A percentile compares a stretch with the other conserved stretches of the same genome.
Conservation (phyloP, 148 eudicot species). For the Selenicereus undatus region DNA sequence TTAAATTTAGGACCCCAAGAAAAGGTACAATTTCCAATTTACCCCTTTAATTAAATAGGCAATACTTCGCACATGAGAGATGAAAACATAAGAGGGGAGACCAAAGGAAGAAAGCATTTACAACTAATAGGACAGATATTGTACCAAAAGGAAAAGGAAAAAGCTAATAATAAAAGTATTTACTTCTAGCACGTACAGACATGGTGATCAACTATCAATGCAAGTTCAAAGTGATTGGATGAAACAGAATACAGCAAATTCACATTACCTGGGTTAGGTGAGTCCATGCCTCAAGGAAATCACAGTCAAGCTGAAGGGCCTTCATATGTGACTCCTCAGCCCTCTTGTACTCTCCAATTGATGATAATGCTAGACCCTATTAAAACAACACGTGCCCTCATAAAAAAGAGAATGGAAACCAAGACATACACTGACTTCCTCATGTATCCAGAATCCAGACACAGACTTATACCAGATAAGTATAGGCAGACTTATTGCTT, state of each 20-base stretch:
- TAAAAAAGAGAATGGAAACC: conserved; percentile 6
- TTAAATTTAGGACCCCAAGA: no score
- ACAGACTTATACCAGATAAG: conserved; percentile 66
- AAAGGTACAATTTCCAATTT: no score
- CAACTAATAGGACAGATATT: no score
- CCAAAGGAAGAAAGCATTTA: no score
- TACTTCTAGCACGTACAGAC: neutral
- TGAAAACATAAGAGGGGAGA: no score
- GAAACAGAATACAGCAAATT: neutral
- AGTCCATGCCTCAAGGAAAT: conserved; percentile 87
- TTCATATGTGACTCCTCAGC: conserved; percentile 89
- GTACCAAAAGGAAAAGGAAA: no score
- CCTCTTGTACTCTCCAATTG: conserved; percentile 71
- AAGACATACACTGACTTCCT: conserved; percentile 2
- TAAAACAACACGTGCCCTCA: conserved; percentile 3
- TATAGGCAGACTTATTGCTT: conserved; percentile 82
- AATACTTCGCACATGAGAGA: no score
- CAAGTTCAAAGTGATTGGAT: neutral
- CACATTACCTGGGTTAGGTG: conserved; percentile 77
- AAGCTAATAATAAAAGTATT: no score
- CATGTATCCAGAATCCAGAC: conserved; percentile 1
- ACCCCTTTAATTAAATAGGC: no score
- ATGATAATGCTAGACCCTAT: conserved; percentile 85
- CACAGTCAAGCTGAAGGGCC: conserved; percentile 64
- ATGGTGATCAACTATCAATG: neutral